phyloP scores from a whole-genome alignment of 768 basidiomycete species.

The Lepiota venenata region DNA sequence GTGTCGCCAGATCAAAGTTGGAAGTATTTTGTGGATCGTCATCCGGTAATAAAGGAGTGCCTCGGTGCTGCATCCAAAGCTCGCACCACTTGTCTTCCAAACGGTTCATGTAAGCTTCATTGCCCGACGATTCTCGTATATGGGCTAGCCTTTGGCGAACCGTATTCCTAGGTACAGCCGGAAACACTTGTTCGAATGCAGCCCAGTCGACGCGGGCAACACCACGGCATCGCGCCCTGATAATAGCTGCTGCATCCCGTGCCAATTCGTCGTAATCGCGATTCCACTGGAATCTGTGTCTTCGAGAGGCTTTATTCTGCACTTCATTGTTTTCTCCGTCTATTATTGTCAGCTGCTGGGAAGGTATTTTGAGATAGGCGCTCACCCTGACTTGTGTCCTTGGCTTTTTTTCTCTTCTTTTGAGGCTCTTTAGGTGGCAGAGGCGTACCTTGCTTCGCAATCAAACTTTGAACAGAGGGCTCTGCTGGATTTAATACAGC shows the following conservation, averaged over 20 bases:
- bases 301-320: slow-evolving; percentile 46
- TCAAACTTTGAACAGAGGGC: slow-evolving; percentile 22
- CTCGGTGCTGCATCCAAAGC: slow-evolving; percentile 70
- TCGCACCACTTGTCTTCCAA: slow-evolving; percentile 82
- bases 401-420: slow-evolving; percentile 18
- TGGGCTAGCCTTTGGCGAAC: slow-evolving; percentile 66
- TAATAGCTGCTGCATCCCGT: slow-evolving; percentile 79
- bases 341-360: background rate
- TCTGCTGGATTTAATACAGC: slow-evolving; percentile 8
- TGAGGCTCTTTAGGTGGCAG: slow-evolving; percentile 14
- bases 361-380: background rate
- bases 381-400: slow-evolving; percentile 15
- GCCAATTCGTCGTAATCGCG: slow-evolving; percentile 86
- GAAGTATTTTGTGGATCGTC: slow-evolving; percentile 60
- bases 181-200: slow-evolving; percentile 78
- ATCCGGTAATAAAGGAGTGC: slow-evolving; percentile 67
- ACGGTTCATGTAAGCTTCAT: slow-evolving; percentile 71
- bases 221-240: slow-evolving; percentile 71
- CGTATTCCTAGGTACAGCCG: slow-evolving; percentile 66
- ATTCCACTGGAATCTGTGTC: slow-evolving; percentile 81
- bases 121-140: slow-evolving; percentile 58
- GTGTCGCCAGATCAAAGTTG: slow-evolving; percentile 79
- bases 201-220: slow-evolving; percentile 62
- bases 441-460: slow-evolving; percentile 26
- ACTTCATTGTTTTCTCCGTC: slow-evolving; percentile 18